A percentile compares a stretch with the other conserved stretches of the same genome.
phyloP scores from a whole-genome alignment of 805 yeast genomes.

The Candida vaughaniae region DNA sequence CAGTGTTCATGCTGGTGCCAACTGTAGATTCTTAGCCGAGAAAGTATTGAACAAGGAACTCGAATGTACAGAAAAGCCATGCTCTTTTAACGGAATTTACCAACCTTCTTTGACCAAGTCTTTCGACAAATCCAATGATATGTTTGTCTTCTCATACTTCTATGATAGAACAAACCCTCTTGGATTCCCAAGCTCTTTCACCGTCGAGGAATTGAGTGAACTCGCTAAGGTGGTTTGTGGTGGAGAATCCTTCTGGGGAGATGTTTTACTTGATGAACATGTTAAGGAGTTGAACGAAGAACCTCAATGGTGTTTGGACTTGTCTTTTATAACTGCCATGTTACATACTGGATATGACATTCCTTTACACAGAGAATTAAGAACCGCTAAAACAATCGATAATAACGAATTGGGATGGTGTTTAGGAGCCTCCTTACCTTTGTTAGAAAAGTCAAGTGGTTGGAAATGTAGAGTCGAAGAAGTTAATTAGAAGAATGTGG shows the following conservation, averaged over 20 bases:
- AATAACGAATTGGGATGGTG: constrained; percentile 98
- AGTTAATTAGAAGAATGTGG: neutral
- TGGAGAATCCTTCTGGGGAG: constrained; percentile 78
- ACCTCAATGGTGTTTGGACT: constrained; percentile 93
- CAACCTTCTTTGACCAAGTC: constrained; percentile 87
- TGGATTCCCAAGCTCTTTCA: constrained; percentile 91
- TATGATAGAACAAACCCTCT: constrained; percentile 92
- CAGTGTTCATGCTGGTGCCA: constrained; percentile 55
- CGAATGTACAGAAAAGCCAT: constrained; percentile 72
- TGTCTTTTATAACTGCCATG: constrained; percentile 85
- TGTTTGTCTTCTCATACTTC: constrained; percentile 90
- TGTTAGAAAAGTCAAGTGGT: constrained; percentile 62
- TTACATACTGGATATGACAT: constrained; percentile 97
- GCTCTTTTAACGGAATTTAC: constrained; percentile 96
- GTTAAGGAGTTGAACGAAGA: constrained; percentile 65
- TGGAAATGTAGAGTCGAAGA: constrained; percentile 65
- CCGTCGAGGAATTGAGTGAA: constrained; percentile 78
- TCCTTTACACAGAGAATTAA: constrained; percentile 84
- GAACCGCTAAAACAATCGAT: constrained; percentile 86
- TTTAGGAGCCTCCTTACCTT: constrained; percentile 93
- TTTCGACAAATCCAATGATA: constrained; percentile 69
- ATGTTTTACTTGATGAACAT: constrained; percentile 63
- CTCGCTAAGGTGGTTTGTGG: constrained; percentile 82
- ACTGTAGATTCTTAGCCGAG: constrained; percentile 86
- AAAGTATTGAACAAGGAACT: constrained; percentile 77